Evolutionary conservation across 345 rosid species (phyloP), one percentile per base, ranked within the genome.

Genomic region (Aquilaria sinensis): DNA sequence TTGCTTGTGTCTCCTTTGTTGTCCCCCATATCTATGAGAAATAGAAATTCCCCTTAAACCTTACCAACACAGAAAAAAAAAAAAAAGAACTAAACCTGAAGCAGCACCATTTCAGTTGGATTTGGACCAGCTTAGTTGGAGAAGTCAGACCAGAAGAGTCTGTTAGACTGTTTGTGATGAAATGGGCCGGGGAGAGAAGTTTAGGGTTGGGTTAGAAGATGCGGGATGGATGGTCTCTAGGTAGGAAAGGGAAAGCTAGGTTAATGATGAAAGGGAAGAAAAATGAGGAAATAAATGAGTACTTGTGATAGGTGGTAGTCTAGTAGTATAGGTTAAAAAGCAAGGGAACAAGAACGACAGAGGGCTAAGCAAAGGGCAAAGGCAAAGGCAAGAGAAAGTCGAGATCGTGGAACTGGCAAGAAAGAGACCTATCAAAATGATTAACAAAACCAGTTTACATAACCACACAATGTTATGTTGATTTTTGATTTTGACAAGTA

Each of bases 401-500:
- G 78, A 70, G 67, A 67, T 79, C 46, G 75, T 73, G 80, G 87
- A 71, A 69, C 82, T 80, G 87, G 68, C 57, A 69, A 49, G 87
- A 82, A 64, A 73, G 69, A 73, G 84, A 83, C 85, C 62, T 43
- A 68, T 77, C 84, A 60, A 67, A 64, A 71, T 16, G 66, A 70
- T 67, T 23, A 23, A 23, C 23, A 23, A 23, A 23, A 60, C 45
- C 74, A 68, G 67, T 63, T 73, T 74, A 75, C 71, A 57, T 72
- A 74, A 72, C 62, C 34, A 70, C 57, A 64, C 49, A 76, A 31
- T 62, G 12, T 64, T n/a, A 63, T 6, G 65, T 72, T 48, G 67
- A 69, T 56, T 72, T 53, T 33, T 72, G 75, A 72, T 68, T 63
- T 75, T 65, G 80, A 80, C 81, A 58, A 51, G 56, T 71, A 62